A percentile compares a stretch with the other conserved stretches of the same genome.
phyloP scores from a whole-genome alignment of 169 alveolate species.

The Plasmodium inui region DNA sequence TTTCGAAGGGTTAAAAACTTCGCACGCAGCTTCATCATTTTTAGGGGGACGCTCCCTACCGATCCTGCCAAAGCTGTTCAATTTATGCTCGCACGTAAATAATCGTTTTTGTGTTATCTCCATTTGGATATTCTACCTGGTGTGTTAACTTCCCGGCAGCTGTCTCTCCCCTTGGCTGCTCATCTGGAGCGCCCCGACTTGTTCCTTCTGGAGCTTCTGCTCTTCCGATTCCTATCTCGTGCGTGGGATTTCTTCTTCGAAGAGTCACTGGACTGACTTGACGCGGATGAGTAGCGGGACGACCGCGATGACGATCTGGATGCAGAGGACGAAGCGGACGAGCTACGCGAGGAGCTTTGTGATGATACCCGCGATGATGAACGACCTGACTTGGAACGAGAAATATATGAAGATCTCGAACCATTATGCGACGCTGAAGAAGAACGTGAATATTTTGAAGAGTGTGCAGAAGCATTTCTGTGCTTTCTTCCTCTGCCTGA shows the following conservation, averaged over 20 bases:
- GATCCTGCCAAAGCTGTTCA: background rate
- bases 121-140: background rate
- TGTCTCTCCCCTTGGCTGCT: background rate
- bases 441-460: conserved; percentile 19
- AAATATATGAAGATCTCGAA: conserved; percentile 14
- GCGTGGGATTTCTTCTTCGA: conserved; percentile 9
- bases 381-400: conserved; percentile 2
- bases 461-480: background rate
- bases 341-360: background rate
- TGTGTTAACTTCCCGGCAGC: background rate
- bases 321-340: conserved; percentile 20
- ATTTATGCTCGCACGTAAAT: background rate
- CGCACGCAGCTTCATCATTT: background rate
- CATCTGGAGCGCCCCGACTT: background rate
- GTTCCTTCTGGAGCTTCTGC: background rate
- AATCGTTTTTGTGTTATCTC: background rate
- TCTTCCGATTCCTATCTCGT: background rate
- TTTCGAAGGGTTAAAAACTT: background rate
- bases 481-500: background rate
- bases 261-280: conserved; percentile 6
- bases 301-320: conserved; percentile 10
- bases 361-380: conserved; percentile 12
- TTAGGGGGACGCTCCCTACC: background rate
- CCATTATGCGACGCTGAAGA: background rate
- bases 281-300: conserved; percentile 6